These are phyloP conservation scores for Pythium rishiriense DNA, from an alignment of 352 stramenopile genomes.

Conservation along the genomic window DNA sequence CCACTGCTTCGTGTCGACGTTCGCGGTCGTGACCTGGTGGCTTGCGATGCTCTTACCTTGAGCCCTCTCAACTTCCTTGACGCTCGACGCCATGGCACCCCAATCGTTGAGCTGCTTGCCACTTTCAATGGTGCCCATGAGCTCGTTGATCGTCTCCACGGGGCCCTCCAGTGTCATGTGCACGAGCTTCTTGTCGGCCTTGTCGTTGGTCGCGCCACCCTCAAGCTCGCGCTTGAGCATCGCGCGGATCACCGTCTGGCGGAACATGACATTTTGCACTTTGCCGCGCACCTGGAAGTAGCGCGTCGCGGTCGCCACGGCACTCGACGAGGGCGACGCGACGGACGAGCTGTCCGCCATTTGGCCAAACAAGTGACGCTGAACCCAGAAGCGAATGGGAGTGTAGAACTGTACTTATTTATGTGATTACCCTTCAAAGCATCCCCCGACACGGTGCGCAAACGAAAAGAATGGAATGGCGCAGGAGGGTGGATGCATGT, in stretches of 20 bases:
- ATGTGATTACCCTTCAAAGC: not conserved
- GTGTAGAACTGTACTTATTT: not conserved
- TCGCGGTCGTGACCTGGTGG: conserved; percentile 74
- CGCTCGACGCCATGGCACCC: conserved; percentile 44
- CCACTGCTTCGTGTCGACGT: conserved; percentile 63
- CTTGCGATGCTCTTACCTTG: conserved; percentile 36
- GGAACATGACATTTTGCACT: conserved; percentile 85
- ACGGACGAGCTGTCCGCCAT: conserved; percentile 4
- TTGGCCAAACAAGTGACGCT: not conserved
- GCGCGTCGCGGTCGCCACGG: conserved; percentile 10
- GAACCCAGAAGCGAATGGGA: not conserved
- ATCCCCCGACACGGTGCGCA: not conserved
- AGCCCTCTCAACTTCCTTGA: conserved; percentile 46
- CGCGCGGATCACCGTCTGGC: conserved; percentile 74
- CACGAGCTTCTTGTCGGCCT: conserved; percentile 53
- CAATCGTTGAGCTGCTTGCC: conserved; percentile 67
- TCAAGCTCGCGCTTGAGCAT: conserved; percentile 64
- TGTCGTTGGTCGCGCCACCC: conserved; percentile 72
- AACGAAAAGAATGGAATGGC: not conserved
- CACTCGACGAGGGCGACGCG: not conserved
- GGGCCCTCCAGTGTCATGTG: conserved; percentile 58
- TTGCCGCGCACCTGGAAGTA: conserved; percentile 68
- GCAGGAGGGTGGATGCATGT: not conserved
- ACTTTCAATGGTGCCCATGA: conserved; percentile 47
- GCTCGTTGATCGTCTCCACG: conserved; percentile 38